Base-by-base conservation (phyloP, 1,284 basidiomycete species). In the Ustilago cynodontis region DNA sequence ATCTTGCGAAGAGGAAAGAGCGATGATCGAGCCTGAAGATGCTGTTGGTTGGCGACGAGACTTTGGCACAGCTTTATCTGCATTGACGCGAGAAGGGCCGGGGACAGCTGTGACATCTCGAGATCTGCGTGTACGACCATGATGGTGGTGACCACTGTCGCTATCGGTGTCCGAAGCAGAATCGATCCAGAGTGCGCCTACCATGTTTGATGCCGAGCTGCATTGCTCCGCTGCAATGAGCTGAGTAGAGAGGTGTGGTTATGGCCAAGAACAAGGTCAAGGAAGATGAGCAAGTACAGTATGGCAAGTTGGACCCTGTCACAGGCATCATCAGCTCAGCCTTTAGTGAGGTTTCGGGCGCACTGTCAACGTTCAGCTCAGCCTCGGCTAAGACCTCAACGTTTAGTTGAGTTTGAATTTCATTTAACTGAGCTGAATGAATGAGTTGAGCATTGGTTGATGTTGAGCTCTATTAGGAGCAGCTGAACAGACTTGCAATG, bases 151-250 rank as follows among this genome's bases (percentile, higher is more conserved):
- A 3, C 47, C 35, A 52, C 22, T 35, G 29, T 59, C 52, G 59
- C 45, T 58, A 20, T 74, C 71, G 51, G 55, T 66, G 37, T 75
- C 72, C 0, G 72, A 70, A 39, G 59, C 67, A 31, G 67, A 70
- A 57, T 74, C 66, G 56, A 74, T 69, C 66, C 66, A 74, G 14
- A 74, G 52, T 22, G 71, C 71, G 50, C 71, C 71, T 2, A 74
- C 71, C 71, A 74, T 74, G 18, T 1, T 59, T 37, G 43, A 39
- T 26, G 16, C 43, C 20, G 33, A 51, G 29, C 60, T 22, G 60
- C 66, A 69, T 69, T 37, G 14, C 7, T 16, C 14, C 35, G 8
- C 35, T 14, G 35, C 31, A n/a, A n/a, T 33, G 31, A 33, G 31
- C 14, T 43, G 41, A 5, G 20, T 4, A 43, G 18, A 5, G 41